phyloP scores from a whole-genome alignment of 768 basidiomycete genomes.

The Calocybe gangraenosa region DNA sequence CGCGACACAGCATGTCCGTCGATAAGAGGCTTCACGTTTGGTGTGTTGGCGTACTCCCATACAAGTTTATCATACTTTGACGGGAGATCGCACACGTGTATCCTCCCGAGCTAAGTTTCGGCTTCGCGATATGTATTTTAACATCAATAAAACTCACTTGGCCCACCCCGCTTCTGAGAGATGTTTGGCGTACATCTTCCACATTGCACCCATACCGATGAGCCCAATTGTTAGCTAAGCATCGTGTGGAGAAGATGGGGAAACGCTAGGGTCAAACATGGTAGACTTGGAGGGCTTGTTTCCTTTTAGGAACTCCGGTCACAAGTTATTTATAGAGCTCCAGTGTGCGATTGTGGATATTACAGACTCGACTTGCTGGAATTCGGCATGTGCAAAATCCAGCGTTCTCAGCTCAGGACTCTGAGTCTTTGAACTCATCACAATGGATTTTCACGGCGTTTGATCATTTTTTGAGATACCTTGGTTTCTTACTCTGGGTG shows the following conservation, averaged over 20 bases:
- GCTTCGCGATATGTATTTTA: no score
- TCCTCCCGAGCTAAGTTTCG: slow-evolving; percentile 39
- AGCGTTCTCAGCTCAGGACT: no score
- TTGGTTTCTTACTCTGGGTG: no score
- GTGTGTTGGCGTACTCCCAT: slow-evolving; percentile 45
- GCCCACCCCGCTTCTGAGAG: slow-evolving; percentile 82
- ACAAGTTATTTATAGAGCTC: no score
- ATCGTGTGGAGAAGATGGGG: slow-evolving; percentile 27
- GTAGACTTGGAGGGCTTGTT: neutral
- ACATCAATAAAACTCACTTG: slow-evolving; percentile 41
- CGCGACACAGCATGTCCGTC: slow-evolving; percentile 89
- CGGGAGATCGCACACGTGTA: slow-evolving; percentile 74
- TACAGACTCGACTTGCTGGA: no score
- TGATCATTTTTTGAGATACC: no score
- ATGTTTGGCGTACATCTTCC: slow-evolving; percentile 84
- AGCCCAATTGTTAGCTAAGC: slow-evolving; percentile 79
- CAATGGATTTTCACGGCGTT: no score
- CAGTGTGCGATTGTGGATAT: no score
- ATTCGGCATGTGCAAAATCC: no score
- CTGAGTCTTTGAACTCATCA: no score
- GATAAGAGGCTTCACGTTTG: slow-evolving; percentile 62
- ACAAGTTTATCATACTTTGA: slow-evolving; percentile 63
- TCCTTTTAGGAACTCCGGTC: no score
- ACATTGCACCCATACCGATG: slow-evolving; percentile 99
- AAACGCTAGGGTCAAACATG: slow-evolving; percentile 24